phyloP scores from a whole-genome alignment of 78 protist species.

The Tieghemostelium lacteum region DNA sequence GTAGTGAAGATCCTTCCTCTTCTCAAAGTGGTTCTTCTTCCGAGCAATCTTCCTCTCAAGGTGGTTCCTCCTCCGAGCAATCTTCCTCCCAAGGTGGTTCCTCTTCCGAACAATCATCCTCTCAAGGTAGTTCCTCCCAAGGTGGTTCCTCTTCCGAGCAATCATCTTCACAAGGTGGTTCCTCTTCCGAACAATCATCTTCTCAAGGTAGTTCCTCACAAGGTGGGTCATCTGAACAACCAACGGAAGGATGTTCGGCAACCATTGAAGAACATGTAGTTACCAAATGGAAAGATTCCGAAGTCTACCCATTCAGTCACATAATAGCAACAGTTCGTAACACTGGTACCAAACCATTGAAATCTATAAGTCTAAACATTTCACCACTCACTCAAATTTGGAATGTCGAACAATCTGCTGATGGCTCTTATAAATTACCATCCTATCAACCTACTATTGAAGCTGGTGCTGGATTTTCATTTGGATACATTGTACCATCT shows the following conservation, averaged over 20 bases:
- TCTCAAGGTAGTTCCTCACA: neutral
- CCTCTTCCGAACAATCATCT: neutral
- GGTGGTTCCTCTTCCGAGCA: neutral
- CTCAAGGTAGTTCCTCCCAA: neutral
- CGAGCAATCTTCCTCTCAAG: neutral
- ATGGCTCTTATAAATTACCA: neutral
- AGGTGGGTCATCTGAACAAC: neutral
- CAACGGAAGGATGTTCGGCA: constrained; percentile 1
- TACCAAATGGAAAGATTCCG: constrained; percentile 14
- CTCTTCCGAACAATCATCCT: neutral
- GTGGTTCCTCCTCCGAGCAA: neutral
- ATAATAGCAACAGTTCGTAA: constrained; percentile 13
- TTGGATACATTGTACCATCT: neutral
- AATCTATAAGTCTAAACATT: neutral
- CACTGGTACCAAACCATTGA: constrained; percentile 32
- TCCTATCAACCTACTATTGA: neutral
- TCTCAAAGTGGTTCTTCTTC: neutral
- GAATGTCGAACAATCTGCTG: neutral
- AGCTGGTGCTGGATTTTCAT: neutral
- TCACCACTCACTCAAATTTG: constrained; percentile 10
- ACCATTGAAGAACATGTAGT: neutral
- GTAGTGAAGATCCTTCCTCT: neutral
- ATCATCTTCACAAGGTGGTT: neutral
- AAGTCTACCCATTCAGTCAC: neutral
- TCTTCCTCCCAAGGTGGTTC: neutral